Evolutionary conservation across 2,329 filamentous ascomycete genomes (phyloP).

Genomic region (Fusarium denticulatum): DNA sequence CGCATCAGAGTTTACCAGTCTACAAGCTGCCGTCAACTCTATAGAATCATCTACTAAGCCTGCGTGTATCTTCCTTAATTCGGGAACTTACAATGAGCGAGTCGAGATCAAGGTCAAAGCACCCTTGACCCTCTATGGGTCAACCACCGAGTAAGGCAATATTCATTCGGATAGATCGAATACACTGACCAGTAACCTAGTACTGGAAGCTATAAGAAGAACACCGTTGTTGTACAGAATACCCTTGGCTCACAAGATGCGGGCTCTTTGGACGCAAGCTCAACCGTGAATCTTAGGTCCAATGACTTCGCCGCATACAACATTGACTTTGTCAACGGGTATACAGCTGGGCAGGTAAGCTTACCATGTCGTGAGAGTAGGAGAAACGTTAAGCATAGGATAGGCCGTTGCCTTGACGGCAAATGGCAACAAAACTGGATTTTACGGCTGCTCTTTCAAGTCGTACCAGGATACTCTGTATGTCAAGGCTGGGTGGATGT

Average conservation of each 20-base stretch:
- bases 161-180: neutral
- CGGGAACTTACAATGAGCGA: neutral
- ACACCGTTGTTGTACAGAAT: neutral
- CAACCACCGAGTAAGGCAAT: neutral
- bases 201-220: neutral
- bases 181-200: rapidly evolving
- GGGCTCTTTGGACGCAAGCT: neutral
- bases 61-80: neutral
- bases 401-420: neutral
- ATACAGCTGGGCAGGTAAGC: neutral
- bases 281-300: neutral
- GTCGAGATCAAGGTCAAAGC: neutral
- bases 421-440: neutral
- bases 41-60: neutral
- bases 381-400: rapidly evolving
- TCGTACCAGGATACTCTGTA: neutral
- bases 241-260: neutral
- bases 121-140: neutral
- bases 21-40: neutral
- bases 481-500: neutral
- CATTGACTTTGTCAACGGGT: neutral
- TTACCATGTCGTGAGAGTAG: rapidly evolving
- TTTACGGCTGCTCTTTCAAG: neutral
- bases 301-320: neutral
- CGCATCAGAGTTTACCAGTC: neutral